Base-by-base conservation (phyloP, 1,284 basidiomycete genomes). In the Tilletia caries region DNA sequence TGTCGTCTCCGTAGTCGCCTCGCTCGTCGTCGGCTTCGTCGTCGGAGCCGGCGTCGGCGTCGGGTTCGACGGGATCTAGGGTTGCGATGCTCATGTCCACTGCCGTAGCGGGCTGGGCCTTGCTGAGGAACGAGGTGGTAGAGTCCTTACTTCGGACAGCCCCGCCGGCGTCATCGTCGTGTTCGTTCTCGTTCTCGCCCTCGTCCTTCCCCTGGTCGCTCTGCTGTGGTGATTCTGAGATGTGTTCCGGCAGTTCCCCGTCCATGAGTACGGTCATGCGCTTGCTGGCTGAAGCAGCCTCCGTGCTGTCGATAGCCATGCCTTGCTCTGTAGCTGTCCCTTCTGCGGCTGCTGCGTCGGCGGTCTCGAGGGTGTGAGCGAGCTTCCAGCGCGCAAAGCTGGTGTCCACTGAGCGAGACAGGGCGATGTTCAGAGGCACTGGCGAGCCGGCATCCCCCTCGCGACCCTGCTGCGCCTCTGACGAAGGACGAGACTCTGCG, bases 191-290 rank as follows among this genome's bases (percentile, higher is more conserved):
- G n/a, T n/a, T n/a, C n/a, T n/a, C n/a, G n/a, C n/a, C n/a, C n/a
- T n/a, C n/a, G n/a, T n/a, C n/a, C 54, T 69, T 46, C 52, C 65
- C 48, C 13, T 41, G 10, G 37, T 41, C 37, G 37, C 37, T 41
- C 37, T 41, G 37, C 37, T 41, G 37, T 6, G 37, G 37, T 15
- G 37, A 41, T 2, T 41, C 37, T 10, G 48, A 50, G 48, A 25
- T 50, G 48, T 25, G 48, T 52, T 58, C 37, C 2, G 77, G 77
- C 76, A 79, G 77, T 64, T 79, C 77, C 50, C 75, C 77, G 48
- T 77, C 77, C 1, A 79, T 65, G 20, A 79, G 37, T 2, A 79
- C 75, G 1, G 76, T 77, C 77, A 79, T 79, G 23, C 77, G 64
- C 54, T 77, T 77, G 41, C 27, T 33, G 44, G 66, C 44, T 27